Conservation (phyloP, 176 grass and related monocot genomes). For the Cocos nucifera region DNA sequence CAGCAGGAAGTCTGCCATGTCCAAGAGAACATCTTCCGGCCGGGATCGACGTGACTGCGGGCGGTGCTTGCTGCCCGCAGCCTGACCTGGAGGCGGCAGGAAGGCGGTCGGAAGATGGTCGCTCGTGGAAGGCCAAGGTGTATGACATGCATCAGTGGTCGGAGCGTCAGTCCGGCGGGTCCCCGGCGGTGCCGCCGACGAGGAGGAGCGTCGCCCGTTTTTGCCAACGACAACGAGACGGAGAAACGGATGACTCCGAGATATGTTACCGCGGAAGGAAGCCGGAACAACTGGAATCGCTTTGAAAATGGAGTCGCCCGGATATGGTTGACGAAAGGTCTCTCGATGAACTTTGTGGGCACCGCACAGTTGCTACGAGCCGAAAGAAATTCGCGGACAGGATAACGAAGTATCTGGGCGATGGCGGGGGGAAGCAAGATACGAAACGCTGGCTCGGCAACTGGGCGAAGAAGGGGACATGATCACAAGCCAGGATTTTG, state of each 20-base stretch:
- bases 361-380: conserved; percentile 4
- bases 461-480: no score
- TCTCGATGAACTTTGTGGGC: no score
- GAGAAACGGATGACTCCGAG: background rate
- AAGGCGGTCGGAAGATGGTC: conserved; percentile 57
- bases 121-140: conserved; percentile 79
- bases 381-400: background rate
- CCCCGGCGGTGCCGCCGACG: conserved; percentile 22
- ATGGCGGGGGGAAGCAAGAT: background rate
- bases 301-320: no score
- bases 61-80: conserved; percentile 75
- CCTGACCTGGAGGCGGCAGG: conserved; percentile 82
- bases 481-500: no score
- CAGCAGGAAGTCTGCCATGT: conserved; percentile 68
- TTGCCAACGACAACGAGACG: background rate
- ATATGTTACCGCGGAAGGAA: no score
- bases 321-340: no score
- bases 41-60: conserved; percentile 88
- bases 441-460: background rate
- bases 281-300: no score
- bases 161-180: conserved; percentile 77
- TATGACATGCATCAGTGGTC: conserved; percentile 96
- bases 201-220: background rate
- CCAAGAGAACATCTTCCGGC: conserved; percentile 80
- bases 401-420: background rate